Evolutionary conservation across 306 rosid genomes (phyloP), one percentile per base, ranked within the genome.

Genomic region (Boehmeria nivea): DNA sequence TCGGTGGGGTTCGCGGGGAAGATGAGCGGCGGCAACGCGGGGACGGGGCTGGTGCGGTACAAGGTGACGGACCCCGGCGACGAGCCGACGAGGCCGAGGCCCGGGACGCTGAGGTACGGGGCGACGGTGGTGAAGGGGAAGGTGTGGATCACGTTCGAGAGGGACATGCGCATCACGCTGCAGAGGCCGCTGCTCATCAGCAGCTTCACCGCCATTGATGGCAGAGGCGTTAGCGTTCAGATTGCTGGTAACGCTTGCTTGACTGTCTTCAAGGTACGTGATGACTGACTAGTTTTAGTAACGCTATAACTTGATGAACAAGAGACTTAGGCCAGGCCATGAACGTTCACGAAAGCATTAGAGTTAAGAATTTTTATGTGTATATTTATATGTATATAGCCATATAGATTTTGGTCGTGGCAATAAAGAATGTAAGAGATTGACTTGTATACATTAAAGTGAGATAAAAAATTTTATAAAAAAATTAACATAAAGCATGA

Each of bases 141-240:
- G 46, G 76, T 72, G 4, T 67, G 82, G 82, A 72, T 76, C 78
- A 72, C 82, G 1, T 76, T 76, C 37, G 43, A 22, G 23, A 48
- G 38, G 28, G 72, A 72, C 60, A 76, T 76, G 82, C 36, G 22
- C 0, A 72, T 76, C 4, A 28, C 12, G 15, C 82, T 76, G 2
- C 36, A 72, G 19, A 67, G 64, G 57, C 67, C 82, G 19, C 74
- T 76, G 19, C 66, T 76, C 1, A 43, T 76, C 3, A 67, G 82
- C 38, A 76, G 78, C 69, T 77, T 59, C 51, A 77, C 78, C 0
- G 70, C 75, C 42, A 64, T 76, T 37, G 78, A 76, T 51, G 78
- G 78, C n/a, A 63, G 82, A 27, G 78, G 75, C 8, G 75, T 57
- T 16, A 68, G 11, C 4, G 67, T 72, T n/a, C 78, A 72, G 49